Percentiles rank a stretch among this genome's conserved stretches.
Evolutionary conservation across 2,329 filamentous ascomycete species (phyloP).

Genomic region (Rugonectria rugulosa): DNA sequence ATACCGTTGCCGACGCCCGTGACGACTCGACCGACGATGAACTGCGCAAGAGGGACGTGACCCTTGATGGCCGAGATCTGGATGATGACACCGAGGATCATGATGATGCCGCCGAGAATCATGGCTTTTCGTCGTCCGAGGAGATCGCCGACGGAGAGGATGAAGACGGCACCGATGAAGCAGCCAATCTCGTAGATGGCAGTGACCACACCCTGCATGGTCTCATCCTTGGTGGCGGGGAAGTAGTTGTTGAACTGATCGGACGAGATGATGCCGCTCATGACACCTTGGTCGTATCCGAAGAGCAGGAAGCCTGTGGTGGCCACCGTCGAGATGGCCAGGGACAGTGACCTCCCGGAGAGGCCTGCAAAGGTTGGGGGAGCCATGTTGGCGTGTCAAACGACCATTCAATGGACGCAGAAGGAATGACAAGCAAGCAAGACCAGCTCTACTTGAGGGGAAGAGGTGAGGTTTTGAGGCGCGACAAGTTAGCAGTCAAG

Average conservation of each 20-base stretch:
- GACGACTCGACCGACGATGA: slow-evolving; percentile 59
- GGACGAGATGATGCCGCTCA: slow-evolving; percentile 62
- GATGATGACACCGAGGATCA: slow-evolving; percentile 67
- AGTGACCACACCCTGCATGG: slow-evolving; percentile 56
- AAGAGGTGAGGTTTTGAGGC: background rate
- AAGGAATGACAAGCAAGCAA: slow-evolving; percentile 19
- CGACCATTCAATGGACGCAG: background rate
- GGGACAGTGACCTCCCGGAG: slow-evolving; percentile 62
- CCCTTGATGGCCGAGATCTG: slow-evolving; percentile 57
- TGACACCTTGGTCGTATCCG: slow-evolving; percentile 64
- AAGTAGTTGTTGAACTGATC: slow-evolving; percentile 59
- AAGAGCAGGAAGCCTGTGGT: slow-evolving; percentile 70
- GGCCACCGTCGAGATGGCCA: slow-evolving; percentile 67
- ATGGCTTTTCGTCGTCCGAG: slow-evolving; percentile 62
- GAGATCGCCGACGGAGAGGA: slow-evolving; percentile 61
- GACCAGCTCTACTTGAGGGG: slow-evolving; percentile 29
- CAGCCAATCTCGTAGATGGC: slow-evolving; percentile 62
- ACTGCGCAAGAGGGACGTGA: slow-evolving; percentile 50
- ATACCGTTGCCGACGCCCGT: slow-evolving; percentile 61
- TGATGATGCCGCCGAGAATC: slow-evolving; percentile 62
- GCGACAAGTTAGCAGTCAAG: slow-evolving; percentile 3
- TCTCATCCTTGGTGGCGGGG: slow-evolving; percentile 51
- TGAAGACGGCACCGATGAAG: slow-evolving; percentile 57
- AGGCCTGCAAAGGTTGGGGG: slow-evolving; percentile 65
- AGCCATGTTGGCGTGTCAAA: slow-evolving; percentile 49